Conservation (phyloP, 345 rosid species). For the Pistacia vera region DNA sequence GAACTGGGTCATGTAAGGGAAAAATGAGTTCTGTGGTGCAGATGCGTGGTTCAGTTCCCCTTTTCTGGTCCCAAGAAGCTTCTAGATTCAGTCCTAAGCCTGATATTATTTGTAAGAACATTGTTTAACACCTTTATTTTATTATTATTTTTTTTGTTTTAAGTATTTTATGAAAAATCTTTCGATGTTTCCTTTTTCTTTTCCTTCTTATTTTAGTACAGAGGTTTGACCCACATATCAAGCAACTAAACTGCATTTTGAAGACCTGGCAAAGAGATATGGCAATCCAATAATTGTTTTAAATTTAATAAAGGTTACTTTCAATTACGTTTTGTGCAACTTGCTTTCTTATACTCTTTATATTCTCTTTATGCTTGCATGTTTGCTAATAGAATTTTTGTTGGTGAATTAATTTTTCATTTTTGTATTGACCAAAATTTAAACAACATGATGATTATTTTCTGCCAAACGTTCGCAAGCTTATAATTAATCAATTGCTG, state of each 20-base stretch:
- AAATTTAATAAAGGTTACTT: conserved; percentile 84
- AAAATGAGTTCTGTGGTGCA: conserved; percentile 97
- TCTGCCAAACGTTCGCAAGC: background rate
- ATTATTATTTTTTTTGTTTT: conserved; percentile 1
- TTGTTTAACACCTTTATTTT: conserved; percentile 18
- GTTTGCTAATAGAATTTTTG: background rate
- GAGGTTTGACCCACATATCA: conserved; percentile 97
- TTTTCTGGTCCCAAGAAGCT: conserved; percentile 99
- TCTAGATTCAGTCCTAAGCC: conserved; percentile 98
- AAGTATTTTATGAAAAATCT: background rate
- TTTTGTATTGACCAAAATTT: background rate
- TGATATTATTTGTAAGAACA: conserved; percentile 83
- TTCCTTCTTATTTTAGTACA: conserved; percentile 62
- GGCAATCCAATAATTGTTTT: conserved; percentile 95
- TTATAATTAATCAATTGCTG: background rate
- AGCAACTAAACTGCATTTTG: conserved; percentile 93
- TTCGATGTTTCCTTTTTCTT: conserved; percentile 22
- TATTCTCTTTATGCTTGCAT: background rate
- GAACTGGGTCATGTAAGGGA: conserved; percentile 91
- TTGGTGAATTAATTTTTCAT: background rate
- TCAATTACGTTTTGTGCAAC: conserved; percentile 1
- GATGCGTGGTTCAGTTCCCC: conserved; percentile 99
- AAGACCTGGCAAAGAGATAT: conserved; percentile 83
- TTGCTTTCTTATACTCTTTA: background rate
- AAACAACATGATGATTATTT: background rate